phyloP scores from a whole-genome alignment of 1,284 basidiomycete species.

The Ganoderma sinense region DNA sequence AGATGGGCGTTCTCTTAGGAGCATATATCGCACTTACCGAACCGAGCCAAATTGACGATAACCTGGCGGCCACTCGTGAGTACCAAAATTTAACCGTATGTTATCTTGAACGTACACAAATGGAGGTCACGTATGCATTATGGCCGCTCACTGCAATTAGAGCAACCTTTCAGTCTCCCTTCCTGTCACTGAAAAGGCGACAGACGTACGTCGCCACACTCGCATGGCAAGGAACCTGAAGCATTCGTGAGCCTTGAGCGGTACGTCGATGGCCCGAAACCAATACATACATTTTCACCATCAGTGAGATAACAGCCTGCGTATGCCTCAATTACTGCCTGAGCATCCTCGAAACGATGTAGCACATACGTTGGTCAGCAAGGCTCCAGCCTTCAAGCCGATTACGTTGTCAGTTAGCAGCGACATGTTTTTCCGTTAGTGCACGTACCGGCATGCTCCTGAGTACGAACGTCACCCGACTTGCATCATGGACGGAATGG shows the following conservation, averaged over 20 bases:
- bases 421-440: background rate
- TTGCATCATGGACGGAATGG: background rate
- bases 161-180: background rate
- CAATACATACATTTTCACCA: background rate
- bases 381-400: background rate
- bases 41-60: background rate
- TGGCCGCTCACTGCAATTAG: background rate
- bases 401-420: background rate
- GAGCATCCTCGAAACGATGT: background rate
- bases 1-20: background rate
- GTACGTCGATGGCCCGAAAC: background rate
- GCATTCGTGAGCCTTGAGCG: background rate
- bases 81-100: background rate
- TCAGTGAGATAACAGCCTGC: background rate
- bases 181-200: background rate
- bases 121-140: background rate
- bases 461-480: background rate
- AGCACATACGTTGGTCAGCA: background rate
- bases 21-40: background rate
- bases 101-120: background rate
- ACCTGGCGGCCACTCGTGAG: background rate
- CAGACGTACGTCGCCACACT: background rate
- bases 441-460: background rate
- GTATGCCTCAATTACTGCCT: too few relatives aligned
- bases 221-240: background rate